Evolutionary conservation across 345 rosid genomes (phyloP).

Genomic region (Lepidium sativum): DNA sequence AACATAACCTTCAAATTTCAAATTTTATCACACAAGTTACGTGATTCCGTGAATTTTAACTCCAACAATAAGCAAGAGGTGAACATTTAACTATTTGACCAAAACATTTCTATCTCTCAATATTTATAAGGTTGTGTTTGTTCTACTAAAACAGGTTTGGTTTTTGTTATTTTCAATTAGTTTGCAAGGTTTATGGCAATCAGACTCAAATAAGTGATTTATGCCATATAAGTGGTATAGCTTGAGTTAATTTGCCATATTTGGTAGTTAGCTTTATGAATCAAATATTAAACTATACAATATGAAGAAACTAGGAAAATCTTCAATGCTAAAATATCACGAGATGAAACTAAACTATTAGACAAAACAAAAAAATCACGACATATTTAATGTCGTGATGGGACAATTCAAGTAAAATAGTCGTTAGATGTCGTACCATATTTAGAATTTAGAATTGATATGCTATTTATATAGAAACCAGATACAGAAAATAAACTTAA

Average conservation of each 20-base stretch:
- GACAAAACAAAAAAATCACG: not conserved
- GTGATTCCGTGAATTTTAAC: too few relatives aligned
- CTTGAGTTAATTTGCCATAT: not conserved
- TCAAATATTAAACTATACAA: not conserved
- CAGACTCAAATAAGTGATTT: not conserved
- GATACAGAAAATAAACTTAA: not conserved
- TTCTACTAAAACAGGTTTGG: too few relatives aligned
- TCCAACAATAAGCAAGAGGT: too few relatives aligned
- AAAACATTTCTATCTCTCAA: too few relatives aligned
- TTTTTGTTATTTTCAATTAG: not conserved
- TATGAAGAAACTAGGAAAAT: not conserved
- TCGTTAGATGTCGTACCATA: slow-evolving; percentile 21
- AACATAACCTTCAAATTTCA: too few relatives aligned
- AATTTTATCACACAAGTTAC: too few relatives aligned
- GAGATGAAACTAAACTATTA: not conserved
- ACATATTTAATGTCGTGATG: not conserved
- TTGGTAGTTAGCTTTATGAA: not conserved
- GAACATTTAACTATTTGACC: too few relatives aligned
- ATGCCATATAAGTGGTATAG: not conserved
- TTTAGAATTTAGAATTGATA: not conserved
- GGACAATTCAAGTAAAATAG: slow-evolving; percentile 20
- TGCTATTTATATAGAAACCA: slow-evolving; percentile 7
- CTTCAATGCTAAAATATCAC: not conserved
- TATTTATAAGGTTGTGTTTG: too few relatives aligned
- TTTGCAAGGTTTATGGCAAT: not conserved